Conservation (phyloP, 257 asterid genomes). For the Solanum tarijense region DNA sequence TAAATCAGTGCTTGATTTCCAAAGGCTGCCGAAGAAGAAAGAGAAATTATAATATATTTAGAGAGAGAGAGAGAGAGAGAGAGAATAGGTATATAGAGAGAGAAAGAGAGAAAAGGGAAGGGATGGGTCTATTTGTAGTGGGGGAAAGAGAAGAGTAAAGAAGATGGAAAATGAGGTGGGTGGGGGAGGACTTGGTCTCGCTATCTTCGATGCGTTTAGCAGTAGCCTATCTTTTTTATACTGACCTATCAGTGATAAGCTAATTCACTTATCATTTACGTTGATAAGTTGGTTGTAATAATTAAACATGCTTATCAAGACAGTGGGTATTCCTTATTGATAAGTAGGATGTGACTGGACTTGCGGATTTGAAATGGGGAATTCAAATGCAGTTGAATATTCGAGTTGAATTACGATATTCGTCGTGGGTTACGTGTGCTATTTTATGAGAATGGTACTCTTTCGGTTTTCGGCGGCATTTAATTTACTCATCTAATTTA, state of each 20-base stretch:
- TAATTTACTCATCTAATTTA: neutral
- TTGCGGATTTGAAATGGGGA: conserved; percentile 73
- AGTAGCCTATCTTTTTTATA: conserved; percentile 50
- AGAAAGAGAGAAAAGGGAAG: neutral
- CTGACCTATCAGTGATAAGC: conserved; percentile 50
- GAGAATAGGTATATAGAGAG: conserved; percentile 5
- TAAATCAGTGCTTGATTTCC: neutral
- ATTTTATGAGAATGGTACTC: neutral
- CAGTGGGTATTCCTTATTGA: conserved; percentile 31
- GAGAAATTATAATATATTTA: conserved; percentile 1
- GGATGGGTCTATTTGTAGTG: neutral
- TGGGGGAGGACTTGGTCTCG: conserved; percentile 79
- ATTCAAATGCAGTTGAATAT: conserved; percentile 70
- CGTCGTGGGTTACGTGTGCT: conserved; percentile 3
- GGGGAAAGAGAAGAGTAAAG: neutral
- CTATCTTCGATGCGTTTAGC: conserved; percentile 96
- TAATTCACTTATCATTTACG: fast-evolving
- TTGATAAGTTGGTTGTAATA: neutral
- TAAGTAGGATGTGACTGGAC: conserved; percentile 38
- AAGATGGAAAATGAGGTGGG: conserved; percentile 23
- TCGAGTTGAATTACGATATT: conserved; percentile 37
- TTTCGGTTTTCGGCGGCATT: conserved; percentile 10
- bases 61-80: neutral
- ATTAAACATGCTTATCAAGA: fast-evolving
- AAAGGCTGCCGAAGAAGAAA: neutral